phyloP scores from a whole-genome alignment of 306 rosid species.

The Trichosanthes truncata region DNA sequence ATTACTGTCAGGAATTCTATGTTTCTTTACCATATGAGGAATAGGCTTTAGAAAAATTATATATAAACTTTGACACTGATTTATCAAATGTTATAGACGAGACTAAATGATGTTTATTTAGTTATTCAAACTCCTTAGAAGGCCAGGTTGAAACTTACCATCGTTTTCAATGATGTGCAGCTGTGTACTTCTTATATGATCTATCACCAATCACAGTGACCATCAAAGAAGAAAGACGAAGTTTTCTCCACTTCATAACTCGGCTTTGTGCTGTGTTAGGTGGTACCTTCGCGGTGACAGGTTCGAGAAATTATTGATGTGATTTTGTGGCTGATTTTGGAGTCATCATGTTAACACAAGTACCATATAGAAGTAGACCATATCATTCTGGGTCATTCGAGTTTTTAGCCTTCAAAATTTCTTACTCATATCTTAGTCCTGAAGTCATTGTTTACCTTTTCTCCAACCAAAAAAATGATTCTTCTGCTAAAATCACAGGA shows the following conservation, averaged over 20 bases:
- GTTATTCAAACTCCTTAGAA: not conserved
- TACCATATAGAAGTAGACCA: not conserved
- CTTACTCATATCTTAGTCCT: not conserved
- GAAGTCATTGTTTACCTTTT: not conserved
- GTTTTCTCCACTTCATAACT: constrained; percentile 93
- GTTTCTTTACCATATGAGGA: not conserved
- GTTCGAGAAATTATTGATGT: constrained; percentile 23
- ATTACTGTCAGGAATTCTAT: not conserved
- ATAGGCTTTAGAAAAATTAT: not conserved
- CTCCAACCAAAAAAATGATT: not conserved
- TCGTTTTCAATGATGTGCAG: constrained; percentile 35
- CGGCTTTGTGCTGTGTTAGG: constrained; percentile 95
- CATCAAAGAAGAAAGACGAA: constrained; percentile 90
- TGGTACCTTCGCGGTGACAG: constrained; percentile 96
- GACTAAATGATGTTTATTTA: not conserved
- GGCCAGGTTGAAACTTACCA: constrained; percentile 13
- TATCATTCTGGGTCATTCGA: not conserved
- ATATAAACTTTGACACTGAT: not conserved
- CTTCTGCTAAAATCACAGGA: constrained; percentile 33
- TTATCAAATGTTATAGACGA: not conserved
- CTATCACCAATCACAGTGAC: constrained; percentile 96
- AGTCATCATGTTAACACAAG: not conserved
- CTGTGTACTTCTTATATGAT: constrained; percentile 96
- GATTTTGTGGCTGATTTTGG: not conserved
- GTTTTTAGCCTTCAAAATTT: not conserved